Percentiles rank a stretch among this genome's conserved stretches.
These are phyloP conservation scores for Emericellopsis atlantica DNA, from an alignment of 2,329 filamentous ascomycete species.

Conservation along the genomic window DNA sequence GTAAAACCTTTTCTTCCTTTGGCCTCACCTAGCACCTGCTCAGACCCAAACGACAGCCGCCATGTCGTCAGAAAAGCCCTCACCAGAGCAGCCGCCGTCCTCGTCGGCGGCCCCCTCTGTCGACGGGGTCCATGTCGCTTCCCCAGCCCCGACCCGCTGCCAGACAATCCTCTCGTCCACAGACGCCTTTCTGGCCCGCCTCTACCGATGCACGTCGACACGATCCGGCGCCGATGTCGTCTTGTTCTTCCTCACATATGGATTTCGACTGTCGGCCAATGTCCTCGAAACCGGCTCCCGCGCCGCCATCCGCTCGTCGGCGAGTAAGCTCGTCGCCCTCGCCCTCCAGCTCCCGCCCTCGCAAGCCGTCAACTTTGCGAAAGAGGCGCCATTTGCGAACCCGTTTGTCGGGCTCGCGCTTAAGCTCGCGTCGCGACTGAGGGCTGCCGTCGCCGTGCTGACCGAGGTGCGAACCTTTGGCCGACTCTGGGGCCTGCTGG, in stretches of 20 bases:
- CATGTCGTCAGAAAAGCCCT: too few relatives aligned
- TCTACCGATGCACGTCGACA: slow-evolving; percentile 53
- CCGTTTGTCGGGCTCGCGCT: slow-evolving; percentile 30
- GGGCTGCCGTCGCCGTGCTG: slow-evolving; percentile 51
- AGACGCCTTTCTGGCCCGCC: slow-evolving; percentile 41
- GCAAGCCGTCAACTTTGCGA: slow-evolving; percentile 29
- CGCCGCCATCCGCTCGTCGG: slow-evolving; percentile 41
- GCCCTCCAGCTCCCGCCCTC: slow-evolving; percentile 37
- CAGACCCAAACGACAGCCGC: too few relatives aligned
- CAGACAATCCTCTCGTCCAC: slow-evolving; percentile 6
- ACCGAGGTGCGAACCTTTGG: slow-evolving; percentile 60
- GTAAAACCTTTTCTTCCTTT: too few relatives aligned
- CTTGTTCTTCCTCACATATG: slow-evolving; percentile 58
- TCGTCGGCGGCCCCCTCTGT: too few relatives aligned
- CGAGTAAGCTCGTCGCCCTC: slow-evolving; percentile 37
- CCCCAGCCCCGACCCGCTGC: too few relatives aligned
- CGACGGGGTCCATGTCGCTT: too few relatives aligned
- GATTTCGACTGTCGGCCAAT: slow-evolving; percentile 40
- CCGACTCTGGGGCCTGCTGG: slow-evolving; percentile 66
- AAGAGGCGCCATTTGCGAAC: slow-evolving; percentile 22
- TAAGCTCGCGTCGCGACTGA: slow-evolving; percentile 38
- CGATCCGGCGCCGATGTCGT: slow-evolving; percentile 57
- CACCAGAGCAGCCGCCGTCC: too few relatives aligned
- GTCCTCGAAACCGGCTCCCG: slow-evolving; percentile 39
- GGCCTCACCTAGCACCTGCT: too few relatives aligned